Conservation (phyloP, 441 rosid genomes). For the Oxalis stricta region DNA sequence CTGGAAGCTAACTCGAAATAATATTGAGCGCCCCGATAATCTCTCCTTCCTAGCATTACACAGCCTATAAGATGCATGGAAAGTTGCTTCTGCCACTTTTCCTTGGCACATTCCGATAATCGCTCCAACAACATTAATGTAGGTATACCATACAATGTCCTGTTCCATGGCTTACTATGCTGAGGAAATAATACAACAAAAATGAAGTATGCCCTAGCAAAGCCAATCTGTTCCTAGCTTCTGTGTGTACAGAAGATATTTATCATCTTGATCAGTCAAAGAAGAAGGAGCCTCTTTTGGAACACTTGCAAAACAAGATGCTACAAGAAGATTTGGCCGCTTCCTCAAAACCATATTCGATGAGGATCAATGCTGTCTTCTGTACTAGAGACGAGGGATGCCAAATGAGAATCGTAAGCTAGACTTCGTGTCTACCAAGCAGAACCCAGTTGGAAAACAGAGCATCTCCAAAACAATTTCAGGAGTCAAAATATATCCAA, state of each 20-base stretch:
- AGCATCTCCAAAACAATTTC: constrained; percentile 44
- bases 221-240: constrained; percentile 34
- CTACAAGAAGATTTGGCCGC: constrained; percentile 29
- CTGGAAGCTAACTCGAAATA: constrained; percentile 47
- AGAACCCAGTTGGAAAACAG: constrained; percentile 46
- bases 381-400: constrained; percentile 26
- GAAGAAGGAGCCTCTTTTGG: constrained; percentile 43
- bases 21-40: constrained; percentile 30
- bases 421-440: constrained; percentile 53
- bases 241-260: constrained; percentile 35
- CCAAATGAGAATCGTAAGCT: constrained; percentile 44
- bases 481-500: constrained; percentile 29
- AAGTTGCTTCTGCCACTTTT: constrained; percentile 46
- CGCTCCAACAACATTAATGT: constrained; percentile 39
- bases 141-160: constrained; percentile 19
- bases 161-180: constrained; percentile 50
- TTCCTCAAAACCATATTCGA: constrained; percentile 54
- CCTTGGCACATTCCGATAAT: constrained; percentile 33
- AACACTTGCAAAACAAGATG: constrained; percentile 57
- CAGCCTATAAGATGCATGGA: constrained; percentile 53
- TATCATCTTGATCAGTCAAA: constrained; percentile 33
- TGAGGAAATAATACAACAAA: constrained; percentile 45
- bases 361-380: constrained; percentile 39
- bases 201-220: constrained; percentile 40
- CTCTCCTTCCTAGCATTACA: constrained; percentile 39